Conservation (phyloP, 768 basidiomycete species). For the Serendipita sp. region DNA sequence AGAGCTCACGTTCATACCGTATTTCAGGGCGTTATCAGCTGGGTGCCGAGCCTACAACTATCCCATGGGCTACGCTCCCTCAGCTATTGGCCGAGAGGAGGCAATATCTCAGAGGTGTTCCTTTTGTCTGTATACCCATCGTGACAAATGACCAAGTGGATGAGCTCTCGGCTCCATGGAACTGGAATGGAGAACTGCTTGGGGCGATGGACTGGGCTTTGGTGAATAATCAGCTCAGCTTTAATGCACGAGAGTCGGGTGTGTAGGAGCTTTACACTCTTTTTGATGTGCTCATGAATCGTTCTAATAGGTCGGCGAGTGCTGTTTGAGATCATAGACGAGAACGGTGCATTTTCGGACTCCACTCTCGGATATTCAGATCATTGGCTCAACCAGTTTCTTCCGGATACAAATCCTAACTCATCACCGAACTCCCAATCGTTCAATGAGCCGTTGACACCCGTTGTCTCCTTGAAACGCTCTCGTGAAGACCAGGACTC, state of each 20-base stretch:
- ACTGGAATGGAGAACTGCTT: not conserved
- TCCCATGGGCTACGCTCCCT: not conserved
- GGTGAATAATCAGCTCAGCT: not conserved
- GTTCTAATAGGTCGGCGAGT: not conserved
- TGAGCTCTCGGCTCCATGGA: not conserved
- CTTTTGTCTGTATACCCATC: not conserved
- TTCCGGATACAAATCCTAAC: not conserved
- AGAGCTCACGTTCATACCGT: too few species aligned
- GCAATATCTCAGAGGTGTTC: conserved; percentile 1
- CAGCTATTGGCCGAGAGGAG: not conserved
- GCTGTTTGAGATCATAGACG: not conserved
- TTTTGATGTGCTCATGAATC: not conserved
- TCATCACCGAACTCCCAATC: not conserved
- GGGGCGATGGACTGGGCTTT: not conserved
- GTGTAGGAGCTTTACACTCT: not conserved
- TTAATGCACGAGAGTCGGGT: not conserved
- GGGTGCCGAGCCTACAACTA: too few species aligned
- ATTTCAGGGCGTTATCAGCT: not conserved
- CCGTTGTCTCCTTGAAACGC: not conserved
- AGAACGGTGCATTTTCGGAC: not conserved
- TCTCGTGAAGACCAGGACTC: not conserved
- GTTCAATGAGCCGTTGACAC: not conserved
- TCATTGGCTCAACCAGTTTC: not conserved
- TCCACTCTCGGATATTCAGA: not conserved
- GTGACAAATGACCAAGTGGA: not conserved